These are phyloP conservation scores for Dryas drummondii DNA, from an alignment of 306 rosid species.

Conservation along the genomic window DNA sequence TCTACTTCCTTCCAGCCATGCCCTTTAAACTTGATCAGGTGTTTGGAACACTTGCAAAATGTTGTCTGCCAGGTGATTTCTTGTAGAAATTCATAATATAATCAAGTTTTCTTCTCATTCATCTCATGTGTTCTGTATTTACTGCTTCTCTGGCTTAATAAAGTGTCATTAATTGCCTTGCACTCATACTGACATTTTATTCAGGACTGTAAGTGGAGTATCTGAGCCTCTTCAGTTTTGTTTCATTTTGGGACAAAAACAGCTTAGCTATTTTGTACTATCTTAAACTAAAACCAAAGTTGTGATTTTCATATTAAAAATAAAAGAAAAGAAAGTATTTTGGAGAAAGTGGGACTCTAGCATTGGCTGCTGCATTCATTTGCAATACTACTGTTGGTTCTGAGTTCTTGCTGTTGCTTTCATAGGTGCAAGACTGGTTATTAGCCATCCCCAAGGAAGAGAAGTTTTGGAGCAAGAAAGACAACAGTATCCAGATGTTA, in stretches of 20 bases:
- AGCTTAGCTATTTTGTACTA: background rate
- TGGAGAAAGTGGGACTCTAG: background rate
- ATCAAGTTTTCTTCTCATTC: background rate
- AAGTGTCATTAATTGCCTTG: background rate
- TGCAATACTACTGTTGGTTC: background rate
- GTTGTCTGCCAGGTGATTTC: slow-evolving; percentile 53
- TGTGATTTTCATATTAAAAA: background rate
- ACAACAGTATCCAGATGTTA: slow-evolving; percentile 51
- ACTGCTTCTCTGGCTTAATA: background rate
- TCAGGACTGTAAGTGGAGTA: background rate
- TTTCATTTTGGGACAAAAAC: background rate
- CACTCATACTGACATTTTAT: background rate
- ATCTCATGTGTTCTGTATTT: background rate
- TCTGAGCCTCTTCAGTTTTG: background rate
- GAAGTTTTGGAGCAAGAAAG: slow-evolving; percentile 55
- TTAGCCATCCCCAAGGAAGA: slow-evolving; percentile 88
- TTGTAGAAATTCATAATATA: background rate
- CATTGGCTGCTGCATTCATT: background rate
- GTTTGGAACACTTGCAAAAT: slow-evolving; percentile 55
- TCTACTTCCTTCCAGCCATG: slow-evolving; percentile 80
- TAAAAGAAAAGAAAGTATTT: background rate
- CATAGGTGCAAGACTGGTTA: slow-evolving; percentile 75
- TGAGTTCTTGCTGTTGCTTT: slow-evolving; percentile 10
- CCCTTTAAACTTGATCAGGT: slow-evolving; percentile 56
- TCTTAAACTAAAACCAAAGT: background rate